Base-by-base conservation (phyloP, 768 basidiomycete species). In the Leccinellum rugosiceps region DNA sequence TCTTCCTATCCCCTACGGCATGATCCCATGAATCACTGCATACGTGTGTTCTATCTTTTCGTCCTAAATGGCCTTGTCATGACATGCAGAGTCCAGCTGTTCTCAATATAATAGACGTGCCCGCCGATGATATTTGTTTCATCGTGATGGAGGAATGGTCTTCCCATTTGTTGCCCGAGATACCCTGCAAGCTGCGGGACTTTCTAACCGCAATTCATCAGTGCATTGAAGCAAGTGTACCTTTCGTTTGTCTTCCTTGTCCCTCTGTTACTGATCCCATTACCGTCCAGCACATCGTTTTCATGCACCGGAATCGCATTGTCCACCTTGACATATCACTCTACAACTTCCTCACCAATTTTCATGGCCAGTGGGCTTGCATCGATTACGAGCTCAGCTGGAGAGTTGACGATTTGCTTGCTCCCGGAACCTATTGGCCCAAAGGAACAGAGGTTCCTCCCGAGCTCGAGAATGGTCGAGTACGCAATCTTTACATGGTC, bases 91-190 rank as follows among this genome's bases (percentile, higher is more conserved):
- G 31, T 48, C 15, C 65, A 91, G 89, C 89, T 38, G 76, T 91
- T 19, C 68, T 88, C 30, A 86, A 85, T 64, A 69, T 88, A 19
- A 79, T 91, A 50, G 79, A 82, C 60, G 73, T 82, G 21, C 68
- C 74, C 3, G 65, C 75, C 10, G 85, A 87, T 57, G 68, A 74
- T 50, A 66, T 87, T 35, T 83, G 76, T 14, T 85, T 91, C 64
- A 83, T 91, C 55, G 83, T 90, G 25, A 90, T 89, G 87, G 89
- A 90, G 66, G 81, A 88, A 70, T 91, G 89, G 89, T 85, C 84
- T 14, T 76, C 87, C 11, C 80, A 85, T 54, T 73, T 89, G 21
- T 75, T 86, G 23, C 72, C 78, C 14, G 73, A 76, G 34, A 71
- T 75, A 25, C 83, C 85, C 6, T 80, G 78, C 65, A 82, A 76